A percentile compares a stretch with the other conserved stretches of the same genome.
Conservation (phyloP, 192 early-diverging fungal species). For the Rhizoclosmatium globosum region DNA sequence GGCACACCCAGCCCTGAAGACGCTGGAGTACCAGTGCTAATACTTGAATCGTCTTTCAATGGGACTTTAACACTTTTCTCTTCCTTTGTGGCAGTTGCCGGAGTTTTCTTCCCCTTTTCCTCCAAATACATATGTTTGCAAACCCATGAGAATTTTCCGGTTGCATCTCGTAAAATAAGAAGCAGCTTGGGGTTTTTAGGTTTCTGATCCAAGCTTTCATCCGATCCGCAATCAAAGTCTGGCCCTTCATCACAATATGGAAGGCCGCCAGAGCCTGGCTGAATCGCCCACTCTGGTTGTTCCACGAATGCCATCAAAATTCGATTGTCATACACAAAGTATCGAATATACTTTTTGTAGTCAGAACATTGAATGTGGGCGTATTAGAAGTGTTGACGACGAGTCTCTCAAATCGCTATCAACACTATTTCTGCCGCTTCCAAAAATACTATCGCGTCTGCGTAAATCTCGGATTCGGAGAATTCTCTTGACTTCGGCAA, state of each 20-base stretch:
- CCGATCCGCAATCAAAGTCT: neutral
- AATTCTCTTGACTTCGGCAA: constrained; percentile 41
- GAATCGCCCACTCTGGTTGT: constrained; percentile 48
- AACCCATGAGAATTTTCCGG: constrained; percentile 77
- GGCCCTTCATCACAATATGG: neutral
- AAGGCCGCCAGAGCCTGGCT: neutral
- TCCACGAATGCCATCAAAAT: constrained; percentile 77
- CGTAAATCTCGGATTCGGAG: constrained; percentile 14
- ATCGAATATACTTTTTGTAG: constrained; percentile 60
- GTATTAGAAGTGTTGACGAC: neutral
- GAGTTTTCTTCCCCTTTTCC: neutral
- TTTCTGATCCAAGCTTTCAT: constrained; percentile 5
- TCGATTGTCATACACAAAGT: constrained; percentile 74
- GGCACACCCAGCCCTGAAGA: neutral
- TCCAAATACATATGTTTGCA: constrained; percentile 58
- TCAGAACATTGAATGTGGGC: constrained; percentile 24
- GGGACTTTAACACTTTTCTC: neutral
- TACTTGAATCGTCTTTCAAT: neutral
- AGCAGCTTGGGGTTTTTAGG: constrained; percentile 57
- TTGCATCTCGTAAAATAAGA: constrained; percentile 71
- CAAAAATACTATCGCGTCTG: constrained; percentile 6
- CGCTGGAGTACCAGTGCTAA: no score
- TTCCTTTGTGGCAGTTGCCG: neutral
- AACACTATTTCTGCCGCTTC: neutral
- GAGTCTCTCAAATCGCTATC: neutral